A percentile compares a stretch with the other conserved stretches of the same genome.
These are phyloP conservation scores for Atractiella rhizophila DNA, from an alignment of 768 basidiomycete genomes.

Conservation along the genomic window DNA sequence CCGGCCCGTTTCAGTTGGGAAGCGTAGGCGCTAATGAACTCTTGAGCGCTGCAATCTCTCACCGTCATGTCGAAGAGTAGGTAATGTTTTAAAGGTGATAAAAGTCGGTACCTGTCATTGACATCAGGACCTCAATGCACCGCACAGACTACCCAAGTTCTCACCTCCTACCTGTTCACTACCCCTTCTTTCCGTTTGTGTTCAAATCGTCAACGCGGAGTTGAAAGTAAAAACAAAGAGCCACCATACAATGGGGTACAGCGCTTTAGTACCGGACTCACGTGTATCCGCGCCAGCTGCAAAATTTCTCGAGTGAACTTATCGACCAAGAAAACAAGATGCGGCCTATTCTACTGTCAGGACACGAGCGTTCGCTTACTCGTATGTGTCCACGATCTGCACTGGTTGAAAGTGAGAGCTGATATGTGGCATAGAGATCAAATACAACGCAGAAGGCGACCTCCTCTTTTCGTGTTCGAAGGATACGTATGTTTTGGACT, in stretches of 20 bases:
- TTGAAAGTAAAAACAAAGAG: too few species aligned
- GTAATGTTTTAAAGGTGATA: neutral
- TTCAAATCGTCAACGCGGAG: too few species aligned
- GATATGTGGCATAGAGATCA: neutral
- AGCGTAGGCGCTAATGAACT: slow-evolving; percentile 15
- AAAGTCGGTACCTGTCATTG: neutral
- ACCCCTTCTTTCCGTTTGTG: neutral
- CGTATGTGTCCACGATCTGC: neutral
- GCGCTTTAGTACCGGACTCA: too few species aligned
- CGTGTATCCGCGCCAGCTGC: neutral
- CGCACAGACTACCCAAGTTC: neutral
- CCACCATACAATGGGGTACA: too few species aligned
- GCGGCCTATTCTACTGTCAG: slow-evolving; percentile 25
- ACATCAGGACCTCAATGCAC: neutral
- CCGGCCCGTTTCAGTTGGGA: slow-evolving; percentile 17
- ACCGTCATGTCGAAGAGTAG: slow-evolving; percentile 10
- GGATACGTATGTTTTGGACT: slow-evolving; percentile 28
- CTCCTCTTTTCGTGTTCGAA: slow-evolving; percentile 87
- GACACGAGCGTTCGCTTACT: slow-evolving; percentile 88
- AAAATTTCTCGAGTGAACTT: neutral
- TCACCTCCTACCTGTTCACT: neutral
- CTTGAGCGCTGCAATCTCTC: slow-evolving; percentile 15
- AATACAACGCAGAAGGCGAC: slow-evolving; percentile 45
- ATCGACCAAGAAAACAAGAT: neutral
- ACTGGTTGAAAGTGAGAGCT: neutral